These are phyloP conservation scores for Talaromyces wortmannii DNA, from an alignment of 495 filamentous ascomycete genomes.

Conservation along the genomic window DNA sequence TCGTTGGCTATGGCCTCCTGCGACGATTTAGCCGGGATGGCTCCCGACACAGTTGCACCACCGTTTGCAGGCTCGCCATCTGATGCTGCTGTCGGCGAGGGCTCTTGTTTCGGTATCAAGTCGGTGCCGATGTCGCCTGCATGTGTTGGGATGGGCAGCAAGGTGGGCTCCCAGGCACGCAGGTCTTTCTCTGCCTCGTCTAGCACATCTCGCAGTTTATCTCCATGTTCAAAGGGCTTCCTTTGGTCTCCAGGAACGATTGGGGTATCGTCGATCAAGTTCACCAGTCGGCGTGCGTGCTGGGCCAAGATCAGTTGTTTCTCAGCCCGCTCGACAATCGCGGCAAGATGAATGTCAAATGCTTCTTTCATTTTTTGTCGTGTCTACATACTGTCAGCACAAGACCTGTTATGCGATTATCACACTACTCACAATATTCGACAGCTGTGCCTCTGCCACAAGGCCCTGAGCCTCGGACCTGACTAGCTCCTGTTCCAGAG, in stretches of 20 bases:
- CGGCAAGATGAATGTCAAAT: slow-evolving; percentile 77
- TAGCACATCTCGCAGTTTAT: slow-evolving; percentile 71
- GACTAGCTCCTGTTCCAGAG: slow-evolving; percentile 91
- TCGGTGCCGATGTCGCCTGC: slow-evolving; percentile 18
- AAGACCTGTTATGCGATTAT: background rate
- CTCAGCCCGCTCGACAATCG: slow-evolving; percentile 88
- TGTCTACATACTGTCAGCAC: slow-evolving; percentile 44
- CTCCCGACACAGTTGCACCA: background rate
- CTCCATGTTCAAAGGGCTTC: slow-evolving; percentile 53
- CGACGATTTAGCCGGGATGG: background rate
- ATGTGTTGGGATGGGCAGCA: slow-evolving; percentile 43
- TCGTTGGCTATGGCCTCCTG: background rate
- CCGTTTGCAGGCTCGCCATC: background rate
- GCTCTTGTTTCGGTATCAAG: slow-evolving; percentile 12
- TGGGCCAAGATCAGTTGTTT: slow-evolving; percentile 91
- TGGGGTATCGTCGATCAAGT: slow-evolving; percentile 85
- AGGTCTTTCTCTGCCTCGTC: slow-evolving; percentile 90
- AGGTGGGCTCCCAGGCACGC: slow-evolving; percentile 58
- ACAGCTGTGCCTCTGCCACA: slow-evolving; percentile 94
- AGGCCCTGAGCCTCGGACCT: slow-evolving; percentile 90
- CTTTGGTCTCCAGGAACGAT: slow-evolving; percentile 80
- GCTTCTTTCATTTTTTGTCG: slow-evolving; percentile 91
- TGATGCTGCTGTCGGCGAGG: background rate
- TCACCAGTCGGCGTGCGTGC: slow-evolving; percentile 77
- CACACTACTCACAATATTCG: slow-evolving; percentile 64